phyloP scores from a whole-genome alignment of 23 red algal genomes.

The Gracilaria gracilis region DNA sequence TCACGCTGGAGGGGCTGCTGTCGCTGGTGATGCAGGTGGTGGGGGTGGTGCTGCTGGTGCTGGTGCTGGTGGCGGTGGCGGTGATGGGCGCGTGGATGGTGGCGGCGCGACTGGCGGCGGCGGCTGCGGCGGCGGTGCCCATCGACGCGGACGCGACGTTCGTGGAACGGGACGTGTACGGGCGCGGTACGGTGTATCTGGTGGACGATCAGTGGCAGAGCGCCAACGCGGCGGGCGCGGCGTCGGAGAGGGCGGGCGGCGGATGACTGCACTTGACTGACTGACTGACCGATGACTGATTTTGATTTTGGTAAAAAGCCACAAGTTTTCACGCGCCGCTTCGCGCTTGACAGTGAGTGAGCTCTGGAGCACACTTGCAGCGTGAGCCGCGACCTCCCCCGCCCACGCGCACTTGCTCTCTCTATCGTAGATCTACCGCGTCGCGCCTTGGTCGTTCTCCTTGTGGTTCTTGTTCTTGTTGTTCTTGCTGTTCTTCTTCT shows the following conservation, averaged over 20 bases:
- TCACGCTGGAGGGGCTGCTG: constrained; percentile 61
- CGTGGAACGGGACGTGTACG: constrained; percentile 74
- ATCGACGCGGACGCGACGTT: constrained; percentile 61
- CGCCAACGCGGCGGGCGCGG: not conserved
- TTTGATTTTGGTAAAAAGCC: not conserved
- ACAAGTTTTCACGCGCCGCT: not conserved
- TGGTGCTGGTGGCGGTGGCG: constrained; percentile 37
- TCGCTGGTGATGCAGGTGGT: constrained; percentile 53
- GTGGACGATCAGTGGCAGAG: not conserved
- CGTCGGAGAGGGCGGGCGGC: not conserved
- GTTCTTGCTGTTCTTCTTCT: no score
- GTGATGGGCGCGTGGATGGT: constrained; percentile 49
- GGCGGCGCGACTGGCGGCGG: constrained; percentile 39
- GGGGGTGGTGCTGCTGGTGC: constrained; percentile 38
- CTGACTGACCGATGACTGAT: no score
- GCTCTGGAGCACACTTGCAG: not conserved
- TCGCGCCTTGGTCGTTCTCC: no score
- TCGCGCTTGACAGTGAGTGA: no score
- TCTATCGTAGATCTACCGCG: no score
- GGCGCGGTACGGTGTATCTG: constrained; percentile 62
- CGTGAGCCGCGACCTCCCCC: constrained; percentile 2
- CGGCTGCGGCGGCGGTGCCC: constrained; percentile 34
- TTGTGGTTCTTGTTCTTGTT: no score
- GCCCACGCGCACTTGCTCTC: no score
- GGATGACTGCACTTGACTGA: no score